Conservation (phyloP, 2,329 filamentous ascomycete genomes). For the Myriangium duriaei region DNA sequence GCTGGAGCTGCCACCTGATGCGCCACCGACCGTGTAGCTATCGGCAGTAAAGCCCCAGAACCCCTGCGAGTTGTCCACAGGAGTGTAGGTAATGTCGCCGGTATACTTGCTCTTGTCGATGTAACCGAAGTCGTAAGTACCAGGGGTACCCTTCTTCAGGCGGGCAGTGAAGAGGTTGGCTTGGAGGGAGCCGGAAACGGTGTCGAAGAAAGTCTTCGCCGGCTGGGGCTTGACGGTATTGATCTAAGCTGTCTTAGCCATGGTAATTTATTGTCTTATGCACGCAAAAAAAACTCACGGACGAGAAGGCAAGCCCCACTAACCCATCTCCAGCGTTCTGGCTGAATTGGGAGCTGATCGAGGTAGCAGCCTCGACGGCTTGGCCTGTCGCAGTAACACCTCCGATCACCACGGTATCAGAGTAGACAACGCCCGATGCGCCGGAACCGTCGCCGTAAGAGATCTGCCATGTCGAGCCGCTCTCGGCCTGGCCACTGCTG, state of each 20-base stretch:
- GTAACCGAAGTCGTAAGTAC: slow-evolving; percentile 62
- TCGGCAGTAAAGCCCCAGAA: slow-evolving; percentile 51
- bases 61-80: slow-evolving; percentile 44
- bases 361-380: slow-evolving; percentile 50
- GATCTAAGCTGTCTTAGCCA: slow-evolving; percentile 28
- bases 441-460: slow-evolving; percentile 56
- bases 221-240: slow-evolving; percentile 49
- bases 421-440: slow-evolving; percentile 52
- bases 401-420: slow-evolving; percentile 49
- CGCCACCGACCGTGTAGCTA: slow-evolving; percentile 43
- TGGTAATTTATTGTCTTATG: too few species aligned
- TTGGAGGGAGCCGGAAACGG: slow-evolving; percentile 24
- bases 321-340: slow-evolving; percentile 49
- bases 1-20: slow-evolving; percentile 28
- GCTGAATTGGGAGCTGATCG: slow-evolving; percentile 46
- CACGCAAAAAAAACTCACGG: too few species aligned
- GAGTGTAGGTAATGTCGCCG: slow-evolving; percentile 43
- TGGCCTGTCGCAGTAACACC: slow-evolving; percentile 50
- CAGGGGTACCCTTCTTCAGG: slow-evolving; percentile 38
- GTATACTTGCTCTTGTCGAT: slow-evolving; percentile 52
- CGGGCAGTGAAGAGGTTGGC: slow-evolving; percentile 52
- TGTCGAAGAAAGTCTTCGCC: slow-evolving; percentile 43
- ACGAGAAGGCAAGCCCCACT: slow-evolving; percentile 48
- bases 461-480: slow-evolving; percentile 49
- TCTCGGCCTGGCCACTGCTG: slow-evolving; percentile 41